Evolutionary conservation across 345 rosid genomes (phyloP).

Genomic region (Bruguiera parviflora): DNA sequence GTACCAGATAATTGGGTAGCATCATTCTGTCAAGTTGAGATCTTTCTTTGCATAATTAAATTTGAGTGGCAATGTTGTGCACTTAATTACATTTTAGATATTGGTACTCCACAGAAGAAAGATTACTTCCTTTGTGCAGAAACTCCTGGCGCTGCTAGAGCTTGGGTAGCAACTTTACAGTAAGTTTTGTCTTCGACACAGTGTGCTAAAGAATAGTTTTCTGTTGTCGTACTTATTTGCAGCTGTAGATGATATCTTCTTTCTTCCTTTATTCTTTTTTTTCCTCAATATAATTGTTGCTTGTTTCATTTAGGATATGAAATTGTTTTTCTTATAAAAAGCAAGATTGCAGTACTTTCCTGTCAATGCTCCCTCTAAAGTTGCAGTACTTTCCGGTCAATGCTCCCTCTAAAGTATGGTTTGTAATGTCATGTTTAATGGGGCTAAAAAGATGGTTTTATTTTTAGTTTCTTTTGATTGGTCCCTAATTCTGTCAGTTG

Average conservation of each 20-base stretch:
- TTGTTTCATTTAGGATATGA: not conserved
- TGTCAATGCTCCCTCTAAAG: too few relatives aligned
- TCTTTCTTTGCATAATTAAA: constrained; percentile 1
- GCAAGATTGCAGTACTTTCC: not conserved
- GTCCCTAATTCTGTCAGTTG: not conserved
- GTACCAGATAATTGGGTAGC: constrained; percentile 2
- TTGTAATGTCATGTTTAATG: too few relatives aligned
- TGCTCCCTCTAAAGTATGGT: too few relatives aligned
- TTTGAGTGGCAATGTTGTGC: constrained; percentile 1
- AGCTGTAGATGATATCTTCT: not conserved
- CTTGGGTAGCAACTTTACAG: constrained; percentile 96
- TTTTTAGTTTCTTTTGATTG: not conserved
- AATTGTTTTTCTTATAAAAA: not conserved
- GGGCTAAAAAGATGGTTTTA: too few relatives aligned
- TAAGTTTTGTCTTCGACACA: constrained; percentile 40
- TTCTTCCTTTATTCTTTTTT: not conserved
- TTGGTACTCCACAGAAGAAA: constrained; percentile 94
- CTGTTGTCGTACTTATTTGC: not conserved
- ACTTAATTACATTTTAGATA: constrained; percentile 60
- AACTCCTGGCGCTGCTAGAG: constrained; percentile 96
- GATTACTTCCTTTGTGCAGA: constrained; percentile 96
- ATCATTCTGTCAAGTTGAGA: constrained; percentile 8
- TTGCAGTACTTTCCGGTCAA: too few relatives aligned
- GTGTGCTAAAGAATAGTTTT: not conserved
- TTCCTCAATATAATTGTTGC: not conserved